A percentile compares a stretch with the other conserved stretches of the same genome.
These are phyloP conservation scores for Grifola frondosa DNA, from an alignment of 1,284 basidiomycete species.

Conservation along the genomic window DNA sequence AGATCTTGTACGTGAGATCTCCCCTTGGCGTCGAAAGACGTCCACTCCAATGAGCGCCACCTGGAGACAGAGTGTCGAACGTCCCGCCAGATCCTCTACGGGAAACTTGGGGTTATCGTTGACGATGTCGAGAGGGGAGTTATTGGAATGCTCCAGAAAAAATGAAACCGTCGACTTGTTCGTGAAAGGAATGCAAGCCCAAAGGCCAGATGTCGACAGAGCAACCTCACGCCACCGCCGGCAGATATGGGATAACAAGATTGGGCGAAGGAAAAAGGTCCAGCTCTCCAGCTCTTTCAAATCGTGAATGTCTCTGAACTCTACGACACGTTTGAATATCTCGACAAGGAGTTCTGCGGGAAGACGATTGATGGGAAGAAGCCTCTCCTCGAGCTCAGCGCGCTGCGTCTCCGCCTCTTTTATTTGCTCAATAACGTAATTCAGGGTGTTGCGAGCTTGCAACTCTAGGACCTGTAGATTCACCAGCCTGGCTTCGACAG, in stretches of 20 bases:
- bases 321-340: slow-evolving; percentile 2
- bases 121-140: slow-evolving; percentile 3
- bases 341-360: slow-evolving; percentile 10
- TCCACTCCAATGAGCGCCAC: too few species aligned
- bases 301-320: neutral
- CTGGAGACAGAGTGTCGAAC: too few species aligned
- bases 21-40: too few species aligned
- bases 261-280: slow-evolving; percentile 2
- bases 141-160: slow-evolving; percentile 3
- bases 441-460: slow-evolving; percentile 5
- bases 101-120: neutral
- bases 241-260: slow-evolving; percentile 15
- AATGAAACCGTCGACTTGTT: neutral
- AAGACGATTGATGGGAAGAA: slow-evolving; percentile 3
- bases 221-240: slow-evolving; percentile 11
- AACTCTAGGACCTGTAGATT: too few species aligned
- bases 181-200: slow-evolving; percentile 9
- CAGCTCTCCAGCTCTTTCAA: neutral
- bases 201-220: slow-evolving; percentile 9
- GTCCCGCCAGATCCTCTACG: neutral
- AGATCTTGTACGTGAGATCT: neutral
- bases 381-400: neutral
- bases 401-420: slow-evolving; percentile 3
- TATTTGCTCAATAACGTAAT: slow-evolving; percentile 2
- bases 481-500: too few species aligned